Evolutionary conservation across 495 filamentous ascomycete species (phyloP).

Genomic region (Penicillium flavigenum): DNA sequence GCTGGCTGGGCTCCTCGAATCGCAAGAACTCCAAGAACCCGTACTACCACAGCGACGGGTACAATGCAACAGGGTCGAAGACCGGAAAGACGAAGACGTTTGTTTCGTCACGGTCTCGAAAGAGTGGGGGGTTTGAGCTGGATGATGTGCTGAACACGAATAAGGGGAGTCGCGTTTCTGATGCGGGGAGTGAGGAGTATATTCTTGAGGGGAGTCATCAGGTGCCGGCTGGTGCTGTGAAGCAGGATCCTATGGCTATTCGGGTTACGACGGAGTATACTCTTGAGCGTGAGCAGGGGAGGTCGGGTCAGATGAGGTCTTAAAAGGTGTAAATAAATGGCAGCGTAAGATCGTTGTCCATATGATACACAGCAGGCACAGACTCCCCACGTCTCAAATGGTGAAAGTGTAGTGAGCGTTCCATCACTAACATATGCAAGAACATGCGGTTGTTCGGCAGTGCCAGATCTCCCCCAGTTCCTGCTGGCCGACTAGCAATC

Average conservation of each 20-base stretch:
- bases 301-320: neutral
- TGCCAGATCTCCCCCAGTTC: too few species aligned
- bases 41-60: conserved; percentile 14
- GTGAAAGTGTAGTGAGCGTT: too few species aligned
- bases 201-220: conserved; percentile 10
- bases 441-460: too few species aligned
- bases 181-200: conserved; percentile 5
- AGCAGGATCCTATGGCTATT: conserved; percentile 14
- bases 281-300: conserved; percentile 7
- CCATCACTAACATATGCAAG: too few species aligned
- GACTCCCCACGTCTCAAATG: too few species aligned
- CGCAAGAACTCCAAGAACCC: conserved; percentile 13
- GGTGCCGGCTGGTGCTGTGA: neutral
- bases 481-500: too few species aligned
- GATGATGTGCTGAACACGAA: conserved; percentile 10
- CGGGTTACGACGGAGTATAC: conserved; percentile 20
- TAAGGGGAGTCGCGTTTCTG: neutral
- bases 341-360: too few species aligned
- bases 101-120: conserved; percentile 6
- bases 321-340: neutral
- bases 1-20: conserved; percentile 21
- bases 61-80: conserved; percentile 17
- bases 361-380: too few species aligned
- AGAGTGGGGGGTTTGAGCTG: conserved; percentile 9
- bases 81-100: conserved; percentile 17